These are phyloP conservation scores for Chaetomium tenue DNA, from an alignment of 495 filamentous ascomycete genomes.

Conservation along the genomic window DNA sequence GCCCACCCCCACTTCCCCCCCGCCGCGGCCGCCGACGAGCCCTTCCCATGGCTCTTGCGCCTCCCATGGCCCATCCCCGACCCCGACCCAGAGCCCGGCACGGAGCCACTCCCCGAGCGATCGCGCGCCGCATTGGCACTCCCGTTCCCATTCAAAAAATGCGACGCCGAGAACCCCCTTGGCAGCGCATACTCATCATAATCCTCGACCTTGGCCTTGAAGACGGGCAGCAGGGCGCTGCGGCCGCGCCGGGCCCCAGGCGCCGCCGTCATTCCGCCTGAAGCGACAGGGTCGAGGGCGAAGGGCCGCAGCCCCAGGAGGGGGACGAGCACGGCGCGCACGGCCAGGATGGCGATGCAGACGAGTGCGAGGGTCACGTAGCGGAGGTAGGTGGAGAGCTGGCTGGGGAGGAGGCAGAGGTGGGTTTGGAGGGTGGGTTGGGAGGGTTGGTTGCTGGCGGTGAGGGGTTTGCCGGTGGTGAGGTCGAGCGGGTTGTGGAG, in stretches of 20 bases:
- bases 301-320: slow-evolving; percentile 46
- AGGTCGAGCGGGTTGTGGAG: slow-evolving; percentile 85
- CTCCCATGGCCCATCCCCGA: slow-evolving; percentile 4
- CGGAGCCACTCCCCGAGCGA: slow-evolving; percentile 22
- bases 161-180: slow-evolving; percentile 30
- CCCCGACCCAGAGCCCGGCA: no score
- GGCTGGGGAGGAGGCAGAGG: slow-evolving; percentile 87
- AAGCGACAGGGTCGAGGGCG: slow-evolving; percentile 40
- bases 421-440: slow-evolving; percentile 72
- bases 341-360: slow-evolving; percentile 58
- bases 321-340: slow-evolving; percentile 59
- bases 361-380: slow-evolving; percentile 65
- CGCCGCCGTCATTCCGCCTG: no score
- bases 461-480: slow-evolving; percentile 53
- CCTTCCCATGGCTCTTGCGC: slow-evolving; percentile 22
- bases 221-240: slow-evolving; percentile 41
- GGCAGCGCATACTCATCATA: slow-evolving; percentile 40
- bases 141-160: slow-evolving; percentile 21
- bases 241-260: no score
- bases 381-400: slow-evolving; percentile 74
- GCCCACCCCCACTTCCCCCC: slow-evolving; percentile 31
- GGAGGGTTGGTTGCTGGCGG: slow-evolving; percentile 28
- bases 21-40: background rate
- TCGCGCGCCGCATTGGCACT: slow-evolving; percentile 22
- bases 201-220: slow-evolving; percentile 48